Conservation (phyloP, 768 basidiomycete genomes). For the Phaffia tasmanica region DNA sequence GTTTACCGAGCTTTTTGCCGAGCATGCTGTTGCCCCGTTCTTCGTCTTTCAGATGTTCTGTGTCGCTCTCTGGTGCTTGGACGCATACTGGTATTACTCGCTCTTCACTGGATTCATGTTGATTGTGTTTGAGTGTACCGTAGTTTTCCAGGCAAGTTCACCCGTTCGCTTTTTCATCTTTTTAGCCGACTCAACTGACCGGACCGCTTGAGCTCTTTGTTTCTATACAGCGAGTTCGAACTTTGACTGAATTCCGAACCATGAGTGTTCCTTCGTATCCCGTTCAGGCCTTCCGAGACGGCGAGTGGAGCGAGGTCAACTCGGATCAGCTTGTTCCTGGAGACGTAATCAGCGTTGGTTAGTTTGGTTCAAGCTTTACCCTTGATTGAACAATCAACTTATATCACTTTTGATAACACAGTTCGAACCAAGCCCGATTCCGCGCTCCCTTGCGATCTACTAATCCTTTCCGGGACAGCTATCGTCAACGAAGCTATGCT, state of each 20-base stretch:
- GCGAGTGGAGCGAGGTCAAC: constrained; percentile 64
- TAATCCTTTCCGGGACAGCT: constrained; percentile 80
- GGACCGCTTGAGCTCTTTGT: constrained; percentile 1
- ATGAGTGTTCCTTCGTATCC: constrained; percentile 90
- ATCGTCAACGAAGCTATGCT: constrained; percentile 99
- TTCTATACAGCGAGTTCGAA: constrained; percentile 62
- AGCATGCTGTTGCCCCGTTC: constrained; percentile 97
- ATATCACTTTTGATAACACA: constrained; percentile 23
- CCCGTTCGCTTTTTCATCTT: background rate
- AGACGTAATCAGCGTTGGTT: constrained; percentile 71
- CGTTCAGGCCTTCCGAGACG: constrained; percentile 67
- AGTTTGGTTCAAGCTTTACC: constrained; percentile 35
- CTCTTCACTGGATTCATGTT: constrained; percentile 98
- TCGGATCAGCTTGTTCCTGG: constrained; percentile 84
- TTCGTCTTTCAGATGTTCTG: constrained; percentile 99
- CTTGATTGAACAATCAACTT: background rate
- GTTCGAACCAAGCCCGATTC: constrained; percentile 57
- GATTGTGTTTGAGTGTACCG: constrained; percentile 94
- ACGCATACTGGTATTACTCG: constrained; percentile 98
- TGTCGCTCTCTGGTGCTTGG: constrained; percentile 90
- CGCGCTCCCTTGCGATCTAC: constrained; percentile 80
- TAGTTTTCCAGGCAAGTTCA: constrained; percentile 81
- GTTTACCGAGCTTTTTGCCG: constrained; percentile 78
- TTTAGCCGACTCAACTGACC: background rate
- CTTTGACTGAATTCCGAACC: constrained; percentile 87